These are phyloP conservation scores for Rhodamnia argentea DNA, from an alignment of 345 rosid genomes.

Conservation along the genomic window DNA sequence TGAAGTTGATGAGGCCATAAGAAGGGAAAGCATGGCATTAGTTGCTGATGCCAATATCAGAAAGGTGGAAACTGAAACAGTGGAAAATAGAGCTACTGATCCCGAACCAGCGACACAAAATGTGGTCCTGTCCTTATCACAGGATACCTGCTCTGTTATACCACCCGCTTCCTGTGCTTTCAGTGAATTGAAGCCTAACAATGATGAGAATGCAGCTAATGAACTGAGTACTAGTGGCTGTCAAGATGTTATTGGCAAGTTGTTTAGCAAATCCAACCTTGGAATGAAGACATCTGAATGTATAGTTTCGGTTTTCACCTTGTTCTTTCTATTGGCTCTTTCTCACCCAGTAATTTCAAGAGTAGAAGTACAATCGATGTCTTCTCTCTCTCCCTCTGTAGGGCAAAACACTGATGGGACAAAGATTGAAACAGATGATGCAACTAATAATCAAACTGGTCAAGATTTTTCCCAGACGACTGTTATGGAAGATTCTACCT, in stretches of 20 bases:
- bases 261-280: constrained; percentile 1
- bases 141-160: constrained; percentile 21
- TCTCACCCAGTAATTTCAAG: constrained; percentile 16
- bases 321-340: constrained; percentile 30
- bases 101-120: constrained; percentile 16
- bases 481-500: constrained; percentile 10
- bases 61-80: constrained; percentile 12
- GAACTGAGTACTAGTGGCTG: constrained; percentile 7
- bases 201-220: constrained; percentile 9
- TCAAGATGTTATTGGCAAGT: constrained; percentile 15
- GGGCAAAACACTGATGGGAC: constrained; percentile 5
- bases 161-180: constrained; percentile 21
- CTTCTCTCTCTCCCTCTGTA: background rate
- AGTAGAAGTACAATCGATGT: background rate
- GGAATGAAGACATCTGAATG: constrained; percentile 10
- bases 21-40: constrained; percentile 6
- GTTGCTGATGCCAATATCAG: constrained; percentile 18
- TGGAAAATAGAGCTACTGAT: constrained; percentile 22
- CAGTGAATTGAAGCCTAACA: constrained; percentile 16
- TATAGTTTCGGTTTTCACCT: constrained; percentile 28
- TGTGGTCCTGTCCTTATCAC: constrained; percentile 37
- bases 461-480: constrained; percentile 11
- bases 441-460: constrained; percentile 9
- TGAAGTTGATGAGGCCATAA: constrained; percentile 20
- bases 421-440: constrained; percentile 9